Evolutionary conservation across 305 asterid species (phyloP).

Genomic region (Solanum chacoense): DNA sequence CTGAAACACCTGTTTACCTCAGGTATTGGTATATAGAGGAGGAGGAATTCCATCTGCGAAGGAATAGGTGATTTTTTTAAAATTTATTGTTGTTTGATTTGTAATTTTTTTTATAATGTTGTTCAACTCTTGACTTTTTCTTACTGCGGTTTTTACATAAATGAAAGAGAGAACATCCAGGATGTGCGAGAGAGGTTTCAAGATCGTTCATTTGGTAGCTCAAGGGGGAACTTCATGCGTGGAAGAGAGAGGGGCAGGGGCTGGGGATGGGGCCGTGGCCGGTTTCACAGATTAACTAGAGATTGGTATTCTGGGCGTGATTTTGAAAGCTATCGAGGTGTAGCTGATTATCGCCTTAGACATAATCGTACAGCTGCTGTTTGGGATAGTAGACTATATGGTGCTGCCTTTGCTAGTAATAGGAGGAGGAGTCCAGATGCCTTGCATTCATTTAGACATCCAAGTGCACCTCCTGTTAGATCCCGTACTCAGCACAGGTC

Average conservation of each 20-base stretch:
- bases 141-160: too few relatives aligned
- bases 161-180: background rate
- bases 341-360: too few relatives aligned
- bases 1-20: conserved; percentile 32
- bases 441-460: too few relatives aligned
- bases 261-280: background rate
- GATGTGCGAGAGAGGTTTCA: conserved; percentile 34
- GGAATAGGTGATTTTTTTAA: conserved; percentile 52
- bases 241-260: conserved; percentile 40
- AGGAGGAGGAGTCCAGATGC: too few relatives aligned
- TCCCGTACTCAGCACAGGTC: too few relatives aligned
- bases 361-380: too few relatives aligned
- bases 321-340: conserved; percentile 13
- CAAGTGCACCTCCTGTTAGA: too few relatives aligned
- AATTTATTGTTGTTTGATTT: background rate
- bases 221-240: conserved; percentile 36
- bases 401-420: too few relatives aligned
- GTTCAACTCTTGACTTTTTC: background rate
- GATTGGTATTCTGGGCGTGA: conserved; percentile 54
- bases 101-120: background rate
- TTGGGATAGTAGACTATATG: too few relatives aligned
- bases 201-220: conserved; percentile 40
- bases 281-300: conserved; percentile 15
- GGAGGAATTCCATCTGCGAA: conserved; percentile 31
- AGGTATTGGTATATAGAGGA: conserved; percentile 40